phyloP scores from a whole-genome alignment of 352 stramenopile genomes.

The Phytophthora pisi region DNA sequence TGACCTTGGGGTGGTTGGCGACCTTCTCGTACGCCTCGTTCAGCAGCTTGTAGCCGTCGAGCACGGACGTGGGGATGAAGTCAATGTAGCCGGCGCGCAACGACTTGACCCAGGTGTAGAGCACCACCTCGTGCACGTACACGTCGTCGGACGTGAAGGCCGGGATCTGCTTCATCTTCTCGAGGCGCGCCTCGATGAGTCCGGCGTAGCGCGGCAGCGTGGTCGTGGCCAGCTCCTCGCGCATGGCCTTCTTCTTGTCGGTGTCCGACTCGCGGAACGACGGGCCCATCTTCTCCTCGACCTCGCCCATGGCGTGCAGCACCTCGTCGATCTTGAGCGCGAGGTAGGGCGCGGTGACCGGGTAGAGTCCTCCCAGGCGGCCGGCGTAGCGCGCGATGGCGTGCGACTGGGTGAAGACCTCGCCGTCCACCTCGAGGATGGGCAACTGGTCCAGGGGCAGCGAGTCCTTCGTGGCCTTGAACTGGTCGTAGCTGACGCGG shows the following conservation, averaged over 20 bases:
- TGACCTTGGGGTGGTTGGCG: conserved; percentile 39
- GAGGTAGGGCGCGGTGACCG: conserved; percentile 38
- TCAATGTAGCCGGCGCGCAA: conserved; percentile 43
- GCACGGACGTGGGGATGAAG: conserved; percentile 41
- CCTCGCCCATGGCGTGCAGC: conserved; percentile 44
- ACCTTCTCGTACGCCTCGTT: conserved; percentile 39
- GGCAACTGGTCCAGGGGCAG: conserved; percentile 51
- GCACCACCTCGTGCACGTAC: conserved; percentile 42
- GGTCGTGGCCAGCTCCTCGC: conserved; percentile 36
- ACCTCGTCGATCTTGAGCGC: conserved; percentile 72
- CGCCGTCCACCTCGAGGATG: conserved; percentile 55
- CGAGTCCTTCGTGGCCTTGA: conserved; percentile 30
- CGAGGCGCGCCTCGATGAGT: conserved; percentile 39
- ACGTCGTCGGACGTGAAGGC: conserved; percentile 42
- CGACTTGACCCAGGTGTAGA: conserved; percentile 43
- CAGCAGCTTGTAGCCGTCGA: conserved; percentile 41
- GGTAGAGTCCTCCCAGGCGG: conserved; percentile 59
- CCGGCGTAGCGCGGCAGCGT: conserved; percentile 39
- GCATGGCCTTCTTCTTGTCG: conserved; percentile 44
- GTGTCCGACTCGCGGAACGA: conserved; percentile 40
- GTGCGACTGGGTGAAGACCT: conserved; percentile 60
- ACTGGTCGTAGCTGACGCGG: conserved; percentile 38
- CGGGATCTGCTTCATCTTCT: conserved; percentile 42
- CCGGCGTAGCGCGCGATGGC: conserved; percentile 79
- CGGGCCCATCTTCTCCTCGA: conserved; percentile 37